Percentiles rank a stretch among this genome's conserved stretches.
These are phyloP conservation scores for Paramecium caudatum DNA, from an alignment of 73 alveolate species.

Conservation along the genomic window DNA sequence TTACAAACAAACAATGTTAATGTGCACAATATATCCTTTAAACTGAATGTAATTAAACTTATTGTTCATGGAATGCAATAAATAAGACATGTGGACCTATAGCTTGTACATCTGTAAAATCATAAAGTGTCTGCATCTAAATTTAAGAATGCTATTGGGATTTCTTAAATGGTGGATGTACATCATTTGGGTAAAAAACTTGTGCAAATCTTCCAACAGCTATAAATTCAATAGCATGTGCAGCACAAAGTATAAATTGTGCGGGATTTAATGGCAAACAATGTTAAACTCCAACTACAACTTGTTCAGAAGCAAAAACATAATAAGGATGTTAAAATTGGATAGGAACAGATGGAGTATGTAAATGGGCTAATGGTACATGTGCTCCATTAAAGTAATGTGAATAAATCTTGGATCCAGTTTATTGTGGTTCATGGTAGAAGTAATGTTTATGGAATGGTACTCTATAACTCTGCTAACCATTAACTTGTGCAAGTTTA, in stretches of 20 bases:
- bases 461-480: background rate
- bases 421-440: background rate
- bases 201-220: background rate
- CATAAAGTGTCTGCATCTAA: background rate
- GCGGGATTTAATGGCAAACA: background rate
- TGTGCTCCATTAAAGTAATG: background rate
- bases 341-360: background rate
- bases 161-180: background rate
- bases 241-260: background rate
- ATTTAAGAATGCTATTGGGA: background rate
- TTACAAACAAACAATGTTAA: background rate
- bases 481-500: background rate
- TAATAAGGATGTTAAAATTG: background rate
- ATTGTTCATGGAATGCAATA: background rate
- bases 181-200: background rate
- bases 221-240: background rate
- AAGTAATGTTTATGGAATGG: background rate
- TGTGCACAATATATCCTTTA: background rate
- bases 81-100: background rate
- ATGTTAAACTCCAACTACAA: background rate
- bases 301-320: background rate
- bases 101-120: background rate
- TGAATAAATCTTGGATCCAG: background rate
- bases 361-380: background rate
- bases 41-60: background rate